Evolutionary conservation across 805 yeast genomes (phyloP), one percentile per base, ranked within the genome.

Genomic region (Scheffersomyces stipitis): DNA sequence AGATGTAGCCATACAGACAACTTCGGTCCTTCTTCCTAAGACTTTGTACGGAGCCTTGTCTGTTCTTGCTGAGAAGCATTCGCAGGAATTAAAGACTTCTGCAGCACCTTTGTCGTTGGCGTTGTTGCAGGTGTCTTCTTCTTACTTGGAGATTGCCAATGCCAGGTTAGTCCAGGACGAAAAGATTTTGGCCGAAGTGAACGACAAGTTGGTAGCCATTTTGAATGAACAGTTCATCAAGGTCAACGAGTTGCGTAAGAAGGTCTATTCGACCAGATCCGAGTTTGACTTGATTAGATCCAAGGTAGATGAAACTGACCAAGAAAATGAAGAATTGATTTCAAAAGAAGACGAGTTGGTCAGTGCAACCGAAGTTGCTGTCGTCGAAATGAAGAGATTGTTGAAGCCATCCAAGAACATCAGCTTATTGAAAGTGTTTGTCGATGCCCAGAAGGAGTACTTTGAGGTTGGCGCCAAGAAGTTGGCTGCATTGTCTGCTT

Each of bases 291-390:
- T 81, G 5, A 61, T 81, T 43, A 75, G 93, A 58, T 70, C 86
- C 37, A 84, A 78, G 48, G 35, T 49, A 17, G 34, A 37, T 29
- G 64, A 54, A 17, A 64, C 57, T 9, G 71, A 69, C 29, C 61
- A 74, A 15, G 84, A 78, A 36, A 66, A 68, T 42, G 73, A 71
- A 45, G 78, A 75, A 37, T 63, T 78, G 46, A 81, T 79, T 41
- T 56, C 65, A 13, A 70, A 71, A 42, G 95, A 86, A 60, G 95
- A 86, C 55, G 91, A 83, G 44, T 75, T 86, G 46, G 93, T 86
- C 24, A 76, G 81, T 47, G 86, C 88, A 17, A 85, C 89, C 3
- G 83, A 84, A 39, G 66, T 73, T 18, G 93, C 95, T 0, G 93
- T 84, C n/a, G 76, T 78, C 49, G 78, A 80, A 36, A 84, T 86